These are phyloP conservation scores for Tolypocladium tundrense DNA, from an alignment of 2,329 filamentous ascomycete species.

Conservation along the genomic window DNA sequence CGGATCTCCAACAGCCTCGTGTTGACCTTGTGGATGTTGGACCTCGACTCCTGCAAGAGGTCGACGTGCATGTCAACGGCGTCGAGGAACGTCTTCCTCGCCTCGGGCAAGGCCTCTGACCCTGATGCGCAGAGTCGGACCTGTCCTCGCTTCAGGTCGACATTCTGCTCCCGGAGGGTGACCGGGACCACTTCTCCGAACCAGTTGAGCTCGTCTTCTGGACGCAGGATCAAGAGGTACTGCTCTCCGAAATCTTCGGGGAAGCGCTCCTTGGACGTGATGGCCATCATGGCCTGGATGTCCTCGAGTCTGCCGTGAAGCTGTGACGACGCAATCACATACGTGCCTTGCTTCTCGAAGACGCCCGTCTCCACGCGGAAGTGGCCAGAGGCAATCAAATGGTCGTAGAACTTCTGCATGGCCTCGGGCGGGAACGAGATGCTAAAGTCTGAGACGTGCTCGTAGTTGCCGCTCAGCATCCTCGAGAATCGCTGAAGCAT, in stretches of 20 bases:
- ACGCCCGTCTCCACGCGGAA: conserved; percentile 70
- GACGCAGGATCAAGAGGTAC: conserved; percentile 76
- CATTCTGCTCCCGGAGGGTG: conserved; percentile 63
- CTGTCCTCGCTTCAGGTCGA: conserved; percentile 79
- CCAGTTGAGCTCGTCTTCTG: conserved; percentile 73
- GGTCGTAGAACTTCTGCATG: conserved; percentile 68
- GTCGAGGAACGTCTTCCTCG: conserved; percentile 68
- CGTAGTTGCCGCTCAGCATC: conserved; percentile 84
- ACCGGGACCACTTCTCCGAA: conserved; percentile 65
- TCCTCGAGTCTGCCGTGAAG: conserved; percentile 67
- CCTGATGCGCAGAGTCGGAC: conserved; percentile 83
- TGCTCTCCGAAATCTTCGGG: conserved; percentile 62
- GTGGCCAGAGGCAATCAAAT: conserved; percentile 72
- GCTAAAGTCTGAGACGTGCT: conserved; percentile 93
- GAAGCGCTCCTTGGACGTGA: conserved; percentile 42
- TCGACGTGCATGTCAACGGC: conserved; percentile 78
- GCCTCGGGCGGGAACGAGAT: conserved; percentile 60
- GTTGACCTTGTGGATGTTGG: conserved; percentile 89
- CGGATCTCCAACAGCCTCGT: conserved; percentile 86
- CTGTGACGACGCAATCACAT: conserved; percentile 75
- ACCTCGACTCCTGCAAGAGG: conserved; percentile 82
- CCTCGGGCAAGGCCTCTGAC: conserved; percentile 67
- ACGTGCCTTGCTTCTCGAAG: conserved; percentile 64
- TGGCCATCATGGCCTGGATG: conserved; percentile 77
- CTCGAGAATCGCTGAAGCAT: conserved; percentile 94